Conservation (phyloP, 2,329 filamentous ascomycete species). For the Ophiostoma perfectum region DNA sequence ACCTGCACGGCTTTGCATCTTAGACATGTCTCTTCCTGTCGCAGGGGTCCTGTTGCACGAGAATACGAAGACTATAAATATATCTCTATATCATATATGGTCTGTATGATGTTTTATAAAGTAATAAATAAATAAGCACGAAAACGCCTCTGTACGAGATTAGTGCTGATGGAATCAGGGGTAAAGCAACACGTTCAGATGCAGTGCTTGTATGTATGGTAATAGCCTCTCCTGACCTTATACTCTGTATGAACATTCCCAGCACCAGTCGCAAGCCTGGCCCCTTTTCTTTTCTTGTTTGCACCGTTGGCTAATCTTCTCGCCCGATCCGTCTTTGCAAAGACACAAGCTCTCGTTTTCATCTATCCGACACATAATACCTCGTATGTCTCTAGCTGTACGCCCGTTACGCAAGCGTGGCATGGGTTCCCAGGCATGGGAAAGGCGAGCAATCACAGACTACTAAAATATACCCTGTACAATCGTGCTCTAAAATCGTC, state of each 20-base stretch:
- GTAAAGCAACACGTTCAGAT: not conserved
- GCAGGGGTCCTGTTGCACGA: not conserved
- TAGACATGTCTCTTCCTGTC: not conserved
- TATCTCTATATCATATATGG: not conserved
- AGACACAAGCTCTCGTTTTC: too few species aligned
- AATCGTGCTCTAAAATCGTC: too few species aligned
- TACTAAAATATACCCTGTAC: too few species aligned
- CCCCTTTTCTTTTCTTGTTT: too few species aligned
- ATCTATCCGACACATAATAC: too few species aligned
- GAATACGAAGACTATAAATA: constrained; percentile 9
- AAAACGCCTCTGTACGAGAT: not conserved
- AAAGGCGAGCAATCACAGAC: not conserved
- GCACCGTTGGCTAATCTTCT: too few species aligned
- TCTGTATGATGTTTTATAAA: not conserved
- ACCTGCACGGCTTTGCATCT: not conserved
- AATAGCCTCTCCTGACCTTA: too few species aligned
- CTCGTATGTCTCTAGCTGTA: not conserved
- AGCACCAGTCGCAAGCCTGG: too few species aligned
- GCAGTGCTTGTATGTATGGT: too few species aligned
- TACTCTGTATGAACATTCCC: too few species aligned
- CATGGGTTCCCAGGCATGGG: not conserved
- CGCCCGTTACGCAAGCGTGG: not conserved
- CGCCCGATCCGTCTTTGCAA: too few species aligned
- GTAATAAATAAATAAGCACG: not conserved
- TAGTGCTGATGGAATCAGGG: not conserved